Evolutionary conservation across 257 asterid species (phyloP).

Genomic region (Ophiorrhiza pumila): DNA sequence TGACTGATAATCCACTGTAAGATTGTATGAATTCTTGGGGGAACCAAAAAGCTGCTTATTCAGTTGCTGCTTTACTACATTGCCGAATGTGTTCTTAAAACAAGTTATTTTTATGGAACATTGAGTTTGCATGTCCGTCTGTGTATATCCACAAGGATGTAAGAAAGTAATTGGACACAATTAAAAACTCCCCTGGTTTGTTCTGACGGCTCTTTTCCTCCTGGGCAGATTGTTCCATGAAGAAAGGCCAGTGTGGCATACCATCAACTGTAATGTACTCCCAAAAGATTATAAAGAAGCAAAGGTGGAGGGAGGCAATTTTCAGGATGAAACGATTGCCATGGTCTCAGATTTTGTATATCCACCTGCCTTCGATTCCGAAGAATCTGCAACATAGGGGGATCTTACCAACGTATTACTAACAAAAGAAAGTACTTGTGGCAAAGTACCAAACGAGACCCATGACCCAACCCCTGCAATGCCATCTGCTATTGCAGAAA

Average conservation of each 20-base stretch:
- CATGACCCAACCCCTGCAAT: neutral
- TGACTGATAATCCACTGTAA: neutral
- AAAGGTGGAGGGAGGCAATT: constrained; percentile 27
- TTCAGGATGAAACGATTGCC: constrained; percentile 47
- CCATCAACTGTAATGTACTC: constrained; percentile 76
- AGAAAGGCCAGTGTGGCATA: constrained; percentile 81
- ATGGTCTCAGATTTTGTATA: constrained; percentile 46
- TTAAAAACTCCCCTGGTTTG: neutral
- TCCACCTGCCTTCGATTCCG: constrained; percentile 43
- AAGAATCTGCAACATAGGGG: constrained; percentile 29
- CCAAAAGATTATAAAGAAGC: constrained; percentile 49
- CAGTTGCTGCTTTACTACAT: neutral
- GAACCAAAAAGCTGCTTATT: neutral
- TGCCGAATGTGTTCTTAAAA: neutral
- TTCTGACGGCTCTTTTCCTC: constrained; percentile 8
- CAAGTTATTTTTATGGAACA: neutral
- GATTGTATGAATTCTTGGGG: neutral
- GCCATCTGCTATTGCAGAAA: neutral
- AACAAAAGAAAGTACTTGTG: neutral
- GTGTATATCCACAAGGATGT: neutral
- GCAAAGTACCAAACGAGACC: neutral
- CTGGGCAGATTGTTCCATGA: constrained; percentile 71
- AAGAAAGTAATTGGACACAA: neutral
- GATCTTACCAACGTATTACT: neutral
- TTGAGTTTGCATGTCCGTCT: neutral